These are phyloP conservation scores for Phalaenopsis aphrodite DNA, from an alignment of 106 monocot species.

Conservation along the genomic window DNA sequence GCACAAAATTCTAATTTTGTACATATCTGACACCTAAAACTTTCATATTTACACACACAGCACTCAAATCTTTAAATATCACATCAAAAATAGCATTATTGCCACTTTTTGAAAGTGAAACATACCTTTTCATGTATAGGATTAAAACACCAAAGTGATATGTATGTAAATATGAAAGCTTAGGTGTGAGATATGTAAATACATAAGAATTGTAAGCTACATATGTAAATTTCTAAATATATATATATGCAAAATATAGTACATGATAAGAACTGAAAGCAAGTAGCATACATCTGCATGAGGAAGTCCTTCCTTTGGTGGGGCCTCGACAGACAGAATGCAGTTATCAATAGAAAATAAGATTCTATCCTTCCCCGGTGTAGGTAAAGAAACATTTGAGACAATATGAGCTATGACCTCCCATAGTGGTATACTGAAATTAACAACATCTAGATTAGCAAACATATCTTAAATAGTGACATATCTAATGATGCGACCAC, in stretches of 20 bases:
- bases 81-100: too few species aligned
- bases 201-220: too few species aligned
- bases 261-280: conserved; percentile 8
- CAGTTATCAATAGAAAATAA: conserved; percentile 78
- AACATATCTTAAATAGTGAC: conserved; percentile 2
- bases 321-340: conserved; percentile 87
- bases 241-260: not conserved
- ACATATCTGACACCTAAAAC: too few species aligned
- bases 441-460: conserved; percentile 1
- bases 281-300: conserved; percentile 78
- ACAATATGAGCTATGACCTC: conserved; percentile 80
- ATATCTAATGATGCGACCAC: not conserved
- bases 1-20: too few species aligned
- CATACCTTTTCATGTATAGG: too few species aligned
- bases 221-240: too few species aligned
- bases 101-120: too few species aligned
- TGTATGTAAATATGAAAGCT: too few species aligned
- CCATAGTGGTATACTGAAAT: conserved; percentile 91
- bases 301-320: conserved; percentile 85
- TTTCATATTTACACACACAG: too few species aligned
- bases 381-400: conserved; percentile 80
- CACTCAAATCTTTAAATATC: too few species aligned
- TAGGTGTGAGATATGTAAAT: too few species aligned
- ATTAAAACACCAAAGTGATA: too few species aligned
- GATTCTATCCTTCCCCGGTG: conserved; percentile 78